Percentiles rank a stretch among this genome's conserved stretches.
Evolutionary conservation across 257 asterid genomes (phyloP).

Genomic region (Primulina eburnea): DNA sequence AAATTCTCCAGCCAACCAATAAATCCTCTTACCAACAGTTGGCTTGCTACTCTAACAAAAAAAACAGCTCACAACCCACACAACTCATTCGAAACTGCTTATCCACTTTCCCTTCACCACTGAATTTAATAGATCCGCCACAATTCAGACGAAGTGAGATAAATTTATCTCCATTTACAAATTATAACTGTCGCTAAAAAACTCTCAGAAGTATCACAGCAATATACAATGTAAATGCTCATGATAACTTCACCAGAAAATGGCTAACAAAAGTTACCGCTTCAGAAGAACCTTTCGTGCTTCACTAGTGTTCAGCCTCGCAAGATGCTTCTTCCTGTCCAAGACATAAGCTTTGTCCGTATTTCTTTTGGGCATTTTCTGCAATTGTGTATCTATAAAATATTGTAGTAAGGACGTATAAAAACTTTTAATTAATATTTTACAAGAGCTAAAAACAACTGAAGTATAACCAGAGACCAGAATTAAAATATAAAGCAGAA

Average conservation of each 20-base stretch:
- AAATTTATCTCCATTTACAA: neutral
- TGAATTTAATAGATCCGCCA: constrained; percentile 34
- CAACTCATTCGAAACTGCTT: constrained; percentile 92
- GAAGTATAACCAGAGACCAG: neutral
- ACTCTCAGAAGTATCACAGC: neutral
- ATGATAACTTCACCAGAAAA: neutral
- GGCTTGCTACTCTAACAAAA: too few relatives aligned
- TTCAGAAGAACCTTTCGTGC: constrained; percentile 88
- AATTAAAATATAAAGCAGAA: neutral
- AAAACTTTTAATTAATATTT: neutral
- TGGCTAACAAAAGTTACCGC: constrained; percentile 51
- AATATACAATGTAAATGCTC: neutral
- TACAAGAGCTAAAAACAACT: neutral
- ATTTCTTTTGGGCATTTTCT: constrained; percentile 98
- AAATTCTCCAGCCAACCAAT: too few relatives aligned
- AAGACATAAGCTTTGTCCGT: constrained; percentile 93
- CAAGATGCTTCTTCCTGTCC: constrained; percentile 86
- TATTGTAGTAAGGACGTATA: constrained; percentile 37
- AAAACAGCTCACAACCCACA: constrained; percentile 85
- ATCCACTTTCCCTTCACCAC: constrained; percentile 96
- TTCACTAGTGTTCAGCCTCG: constrained; percentile 88
- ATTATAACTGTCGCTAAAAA: too few relatives aligned
- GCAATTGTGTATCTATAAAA: constrained; percentile 90
- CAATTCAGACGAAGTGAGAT: constrained; percentile 1
- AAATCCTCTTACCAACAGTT: too few relatives aligned